Evolutionary conservation across 2,329 filamentous ascomycete genomes (phyloP).

Genomic region (Xylariomycetidae sp.): DNA sequence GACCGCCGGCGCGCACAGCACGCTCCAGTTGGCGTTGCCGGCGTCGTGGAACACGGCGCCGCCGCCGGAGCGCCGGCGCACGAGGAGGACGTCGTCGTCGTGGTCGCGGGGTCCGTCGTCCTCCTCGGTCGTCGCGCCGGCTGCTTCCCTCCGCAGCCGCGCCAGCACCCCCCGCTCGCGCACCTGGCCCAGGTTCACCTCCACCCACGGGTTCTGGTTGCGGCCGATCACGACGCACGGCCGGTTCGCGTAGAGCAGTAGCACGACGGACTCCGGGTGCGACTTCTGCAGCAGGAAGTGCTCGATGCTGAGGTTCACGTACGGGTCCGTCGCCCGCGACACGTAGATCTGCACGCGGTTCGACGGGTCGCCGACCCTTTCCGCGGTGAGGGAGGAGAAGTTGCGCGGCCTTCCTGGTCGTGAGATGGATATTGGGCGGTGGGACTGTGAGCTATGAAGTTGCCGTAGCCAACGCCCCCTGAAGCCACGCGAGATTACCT

Average conservation of each 20-base stretch:
- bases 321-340: conserved; percentile 66
- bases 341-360: conserved; percentile 62
- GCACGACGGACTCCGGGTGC: conserved; percentile 63
- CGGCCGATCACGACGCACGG: conserved; percentile 87
- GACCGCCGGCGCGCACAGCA: conserved; percentile 69
- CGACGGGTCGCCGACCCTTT: conserved; percentile 34
- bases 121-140: conserved; percentile 2
- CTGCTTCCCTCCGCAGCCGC: conserved; percentile 1
- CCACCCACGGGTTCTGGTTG: conserved; percentile 97
- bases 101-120: conserved; percentile 16
- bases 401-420: conserved; percentile 4
- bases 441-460: conserved; percentile 1
- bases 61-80: conserved; percentile 80
- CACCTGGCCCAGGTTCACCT: conserved; percentile 69
- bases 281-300: conserved; percentile 78
- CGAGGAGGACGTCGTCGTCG: conserved; percentile 47
- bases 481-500: too few species aligned
- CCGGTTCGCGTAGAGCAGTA: conserved; percentile 83
- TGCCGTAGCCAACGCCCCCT: too few species aligned
- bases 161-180: conserved; percentile 11
- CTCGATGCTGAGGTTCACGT: conserved; percentile 89
- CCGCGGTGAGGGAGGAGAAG: conserved; percentile 33
- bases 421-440: conserved; percentile 1
- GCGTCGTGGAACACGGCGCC: conserved; percentile 91
- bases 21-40: conserved; percentile 92